Conservation (phyloP, 1,139 yeast genomes). For the Pichiaceae sp. region DNA sequence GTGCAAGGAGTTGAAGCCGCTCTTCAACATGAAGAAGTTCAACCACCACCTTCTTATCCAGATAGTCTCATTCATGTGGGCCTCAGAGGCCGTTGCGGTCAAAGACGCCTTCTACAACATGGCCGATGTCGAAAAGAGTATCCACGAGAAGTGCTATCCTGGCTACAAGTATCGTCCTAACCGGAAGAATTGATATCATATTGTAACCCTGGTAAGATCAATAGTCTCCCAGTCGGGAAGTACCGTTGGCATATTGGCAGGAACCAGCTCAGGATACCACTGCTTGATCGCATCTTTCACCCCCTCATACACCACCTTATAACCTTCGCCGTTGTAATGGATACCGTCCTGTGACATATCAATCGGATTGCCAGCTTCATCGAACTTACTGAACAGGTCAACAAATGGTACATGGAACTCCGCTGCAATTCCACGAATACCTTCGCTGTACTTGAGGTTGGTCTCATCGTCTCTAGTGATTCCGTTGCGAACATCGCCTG, state of each 20-base stretch:
- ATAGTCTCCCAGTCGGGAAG: slow-evolving; percentile 7
- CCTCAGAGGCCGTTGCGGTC: slow-evolving; percentile 30
- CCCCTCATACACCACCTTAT: slow-evolving; percentile 40
- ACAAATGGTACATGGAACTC: slow-evolving; percentile 40
- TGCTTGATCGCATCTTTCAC: slow-evolving; percentile 30
- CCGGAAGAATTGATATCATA: slow-evolving; percentile 7
- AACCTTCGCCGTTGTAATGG: slow-evolving; percentile 59
- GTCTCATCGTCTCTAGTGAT: slow-evolving; percentile 30
- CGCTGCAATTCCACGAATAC: slow-evolving; percentile 37
- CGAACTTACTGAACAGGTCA: slow-evolving; percentile 42
- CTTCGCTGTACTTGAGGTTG: slow-evolving; percentile 41
- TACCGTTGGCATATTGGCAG: slow-evolving; percentile 3
- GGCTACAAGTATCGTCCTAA: slow-evolving; percentile 37
- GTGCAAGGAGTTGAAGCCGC: slow-evolving; percentile 6
- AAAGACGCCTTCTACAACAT: slow-evolving; percentile 30
- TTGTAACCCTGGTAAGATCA: background rate
- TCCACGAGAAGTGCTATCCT: slow-evolving; percentile 35
- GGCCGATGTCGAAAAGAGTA: slow-evolving; percentile 32
- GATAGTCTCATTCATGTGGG: slow-evolving; percentile 39
- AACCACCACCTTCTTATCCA: slow-evolving; percentile 34
- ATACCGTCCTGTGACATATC: slow-evolving; percentile 36
- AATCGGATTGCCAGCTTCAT: slow-evolving; percentile 6
- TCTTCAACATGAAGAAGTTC: slow-evolving; percentile 18
- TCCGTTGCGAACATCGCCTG: slow-evolving; percentile 24
- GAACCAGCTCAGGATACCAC: slow-evolving; percentile 35